These are phyloP conservation scores for Xanthoconium separans DNA, from an alignment of 1,284 basidiomycete species.

Conservation along the genomic window DNA sequence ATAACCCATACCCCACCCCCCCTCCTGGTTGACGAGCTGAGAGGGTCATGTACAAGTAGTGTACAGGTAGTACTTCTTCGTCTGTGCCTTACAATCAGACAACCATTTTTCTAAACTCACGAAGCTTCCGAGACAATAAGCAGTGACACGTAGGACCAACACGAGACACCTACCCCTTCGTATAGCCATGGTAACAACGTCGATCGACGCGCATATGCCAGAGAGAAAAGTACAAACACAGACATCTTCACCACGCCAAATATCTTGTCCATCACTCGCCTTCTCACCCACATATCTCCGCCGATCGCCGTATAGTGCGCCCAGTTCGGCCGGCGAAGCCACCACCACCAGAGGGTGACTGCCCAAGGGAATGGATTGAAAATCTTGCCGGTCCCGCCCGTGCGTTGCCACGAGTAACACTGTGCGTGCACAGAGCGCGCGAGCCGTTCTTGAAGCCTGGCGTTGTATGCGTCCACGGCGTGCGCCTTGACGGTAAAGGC, in stretches of 20 bases:
- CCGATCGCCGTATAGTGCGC: slow-evolving; percentile 22
- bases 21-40: too few species aligned
- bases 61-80: not conserved
- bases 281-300: slow-evolving; percentile 27
- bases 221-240: slow-evolving; percentile 4
- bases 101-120: not conserved
- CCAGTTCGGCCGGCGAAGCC: slow-evolving; percentile 28
- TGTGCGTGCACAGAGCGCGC: slow-evolving; percentile 22
- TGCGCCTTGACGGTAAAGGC: slow-evolving; percentile 27
- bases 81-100: not conserved
- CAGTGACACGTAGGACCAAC: not conserved
- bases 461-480: slow-evolving; percentile 30
- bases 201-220: slow-evolving; percentile 9
- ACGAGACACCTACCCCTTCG: slow-evolving; percentile 2
- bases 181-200: slow-evolving; percentile 3
- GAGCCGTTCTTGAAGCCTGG: slow-evolving; percentile 21
- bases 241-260: slow-evolving; percentile 8
- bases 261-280: slow-evolving; percentile 3
- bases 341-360: slow-evolving; percentile 33
- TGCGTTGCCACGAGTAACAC: slow-evolving; percentile 31
- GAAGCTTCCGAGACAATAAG: slow-evolving; percentile 8
- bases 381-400: slow-evolving; percentile 25
- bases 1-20: slow-evolving; percentile 3
- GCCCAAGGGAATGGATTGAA: slow-evolving; percentile 31
- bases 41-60: not conserved